phyloP scores from a whole-genome alignment of 31 red algal species.

The Asparagopsis taxiformis region DNA sequence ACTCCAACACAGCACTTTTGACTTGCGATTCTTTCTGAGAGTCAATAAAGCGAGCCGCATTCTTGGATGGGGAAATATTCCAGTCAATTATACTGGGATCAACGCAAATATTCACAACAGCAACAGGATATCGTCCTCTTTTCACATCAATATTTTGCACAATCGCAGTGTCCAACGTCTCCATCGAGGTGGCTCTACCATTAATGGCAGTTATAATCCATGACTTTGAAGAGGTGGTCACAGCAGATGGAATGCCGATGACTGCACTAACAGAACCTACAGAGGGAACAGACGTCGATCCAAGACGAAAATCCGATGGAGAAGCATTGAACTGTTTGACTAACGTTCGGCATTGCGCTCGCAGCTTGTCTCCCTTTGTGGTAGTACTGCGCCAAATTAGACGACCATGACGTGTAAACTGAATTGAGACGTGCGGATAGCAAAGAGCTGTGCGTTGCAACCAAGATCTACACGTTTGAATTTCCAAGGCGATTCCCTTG shows the following conservation, averaged over 20 bases:
- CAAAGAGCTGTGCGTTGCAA: conserved; percentile 17
- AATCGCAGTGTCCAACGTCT: conserved; percentile 11
- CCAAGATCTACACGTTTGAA: conserved; percentile 22
- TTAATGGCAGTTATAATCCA: conserved; percentile 58
- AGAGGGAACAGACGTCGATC: conserved; percentile 8
- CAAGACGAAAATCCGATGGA: conserved; percentile 23
- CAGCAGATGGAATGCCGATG: conserved; percentile 24
- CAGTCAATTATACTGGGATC: conserved; percentile 40
- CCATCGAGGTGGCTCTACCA: conserved; percentile 34
- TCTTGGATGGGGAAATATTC: conserved; percentile 69
- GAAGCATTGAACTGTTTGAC: conserved; percentile 17
- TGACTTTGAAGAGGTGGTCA: conserved; percentile 11
- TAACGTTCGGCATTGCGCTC: not conserved
- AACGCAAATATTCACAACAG: conserved; percentile 24
- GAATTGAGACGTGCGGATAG: conserved; percentile 25
- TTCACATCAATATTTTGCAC: conserved; percentile 11
- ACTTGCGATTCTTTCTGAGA: not conserved
- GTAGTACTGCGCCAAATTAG: conserved; percentile 13
- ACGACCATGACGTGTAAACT: conserved; percentile 10
- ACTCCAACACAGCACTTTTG: conserved; percentile 8
- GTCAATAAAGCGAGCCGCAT: conserved; percentile 34
- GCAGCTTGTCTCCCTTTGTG: not conserved
- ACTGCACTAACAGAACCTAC: conserved; percentile 22
- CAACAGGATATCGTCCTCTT: conserved; percentile 47
- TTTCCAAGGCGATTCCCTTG: not conserved